Evolutionary conservation across 2,329 filamentous ascomycete species (phyloP), one percentile per base, ranked within the genome.

Genomic region (Fusarium vanettenii): DNA sequence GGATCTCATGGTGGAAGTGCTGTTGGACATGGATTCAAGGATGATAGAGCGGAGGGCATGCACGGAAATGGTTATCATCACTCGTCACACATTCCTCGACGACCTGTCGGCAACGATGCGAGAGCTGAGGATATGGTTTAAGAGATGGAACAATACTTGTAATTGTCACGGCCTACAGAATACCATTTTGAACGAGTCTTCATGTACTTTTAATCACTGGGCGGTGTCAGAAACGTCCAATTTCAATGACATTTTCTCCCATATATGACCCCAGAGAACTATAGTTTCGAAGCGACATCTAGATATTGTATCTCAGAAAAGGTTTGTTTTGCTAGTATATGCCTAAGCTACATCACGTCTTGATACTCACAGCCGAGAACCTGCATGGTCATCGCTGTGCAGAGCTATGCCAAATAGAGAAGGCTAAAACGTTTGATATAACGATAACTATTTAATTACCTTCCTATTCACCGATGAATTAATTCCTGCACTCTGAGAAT

Each of bases 1-100:
- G 91, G 90, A 20, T 56, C 69, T 1, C 67, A 73, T 20, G 76
- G 76, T 4, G 70, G 73, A 4, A 67, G 69, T 50, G 59, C 55
- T 2, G 48, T 68, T 3, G 60, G 66, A 14, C 64, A 63, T 8
- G 73, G 73, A 16, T 29, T 69, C 13, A 76, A 66, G 71, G 56
- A 68, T 2, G 71, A 76, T 25, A 71, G 65, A 41, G 69, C 56
- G 27, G 73, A 76, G 43, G 59, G 63, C 6, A 65, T 74, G 68
- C 73, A 72, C 9, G 68, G 71, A 10, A 27, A 60, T 20, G 68
- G 61, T 1, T 52, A 73, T 20, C 20, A 71, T 27, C 43, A 60
- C 14, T 74, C 73, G 9, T 33, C 60, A 8, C 18, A 37, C 4
- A 76, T 76, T 67, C 73, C 74, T 18, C 74, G 74, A 66, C 60